These are phyloP conservation scores for Halenospora varia DNA, from an alignment of 495 filamentous ascomycete genomes.

Conservation along the genomic window DNA sequence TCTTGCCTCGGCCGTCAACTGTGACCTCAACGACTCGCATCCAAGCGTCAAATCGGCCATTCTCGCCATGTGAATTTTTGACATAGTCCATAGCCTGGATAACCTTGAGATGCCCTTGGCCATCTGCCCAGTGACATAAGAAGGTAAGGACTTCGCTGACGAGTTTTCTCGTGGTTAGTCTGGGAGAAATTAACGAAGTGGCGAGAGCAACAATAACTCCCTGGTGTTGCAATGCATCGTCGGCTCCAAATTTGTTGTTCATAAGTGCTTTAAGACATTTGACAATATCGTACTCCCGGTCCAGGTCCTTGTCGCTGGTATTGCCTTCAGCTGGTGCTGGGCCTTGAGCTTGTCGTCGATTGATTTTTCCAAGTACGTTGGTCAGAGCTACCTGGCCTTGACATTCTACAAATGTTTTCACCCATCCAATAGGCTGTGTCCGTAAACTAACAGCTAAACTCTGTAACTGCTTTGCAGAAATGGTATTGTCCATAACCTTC, in stretches of 20 bases:
- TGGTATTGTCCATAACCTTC: conserved; percentile 92
- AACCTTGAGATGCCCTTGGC: conserved; percentile 92
- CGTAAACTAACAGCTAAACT: conserved; percentile 90
- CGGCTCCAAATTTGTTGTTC: conserved; percentile 98
- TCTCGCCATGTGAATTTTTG: conserved; percentile 85
- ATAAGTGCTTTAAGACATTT: conserved; percentile 96
- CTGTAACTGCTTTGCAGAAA: conserved; percentile 84
- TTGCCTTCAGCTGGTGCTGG: conserved; percentile 60
- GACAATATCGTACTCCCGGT: conserved; percentile 94
- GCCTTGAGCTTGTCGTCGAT: conserved; percentile 75
- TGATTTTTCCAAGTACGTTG: conserved; percentile 89
- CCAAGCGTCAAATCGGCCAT: conserved; percentile 96
- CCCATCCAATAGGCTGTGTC: conserved; percentile 97
- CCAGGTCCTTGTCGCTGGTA: conserved; percentile 80
- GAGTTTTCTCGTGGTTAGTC: conserved; percentile 87
- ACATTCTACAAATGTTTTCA: conserved; percentile 92
- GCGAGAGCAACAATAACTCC: conserved; percentile 85
- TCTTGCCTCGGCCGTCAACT: conserved; percentile 93
- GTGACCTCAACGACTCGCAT: conserved; percentile 98
- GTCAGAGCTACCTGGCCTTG: conserved; percentile 96
- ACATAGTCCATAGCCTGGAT: conserved; percentile 90
- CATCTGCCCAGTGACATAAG: conserved; percentile 91
- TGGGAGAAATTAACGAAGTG: conserved; percentile 81
- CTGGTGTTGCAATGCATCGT: conserved; percentile 90
- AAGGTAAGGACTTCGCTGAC: conserved; percentile 97